A percentile compares a stretch with the other conserved stretches of the same genome.
Conservation (phyloP, 1,284 basidiomycete species). For the Flammula alnicola region DNA sequence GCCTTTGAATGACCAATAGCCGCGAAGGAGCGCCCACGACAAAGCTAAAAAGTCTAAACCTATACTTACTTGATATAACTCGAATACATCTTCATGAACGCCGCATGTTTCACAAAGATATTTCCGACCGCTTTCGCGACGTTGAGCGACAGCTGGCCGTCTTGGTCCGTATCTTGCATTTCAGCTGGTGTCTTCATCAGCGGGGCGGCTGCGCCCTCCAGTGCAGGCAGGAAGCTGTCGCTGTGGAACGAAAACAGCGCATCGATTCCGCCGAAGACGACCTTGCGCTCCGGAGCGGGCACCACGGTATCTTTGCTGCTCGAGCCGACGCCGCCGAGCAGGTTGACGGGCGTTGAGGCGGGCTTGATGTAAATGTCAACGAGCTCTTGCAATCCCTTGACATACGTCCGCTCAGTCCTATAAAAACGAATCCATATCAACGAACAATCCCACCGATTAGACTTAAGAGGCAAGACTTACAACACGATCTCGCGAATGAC, state of each 20-base stretch:
- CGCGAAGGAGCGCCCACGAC: neutral
- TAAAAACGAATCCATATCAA: slow-evolving; percentile 12
- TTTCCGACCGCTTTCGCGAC: slow-evolving; percentile 86
- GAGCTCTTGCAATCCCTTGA: slow-evolving; percentile 90
- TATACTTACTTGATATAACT: slow-evolving; percentile 89
- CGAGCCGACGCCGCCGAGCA: slow-evolving; percentile 71
- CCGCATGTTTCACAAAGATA: slow-evolving; percentile 90
- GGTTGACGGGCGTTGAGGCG: slow-evolving; percentile 71
- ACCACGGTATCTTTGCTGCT: slow-evolving; percentile 82
- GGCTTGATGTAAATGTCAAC: slow-evolving; percentile 96
- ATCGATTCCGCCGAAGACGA: slow-evolving; percentile 93
- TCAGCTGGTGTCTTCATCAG: slow-evolving; percentile 57
- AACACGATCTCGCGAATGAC: slow-evolving; percentile 86
- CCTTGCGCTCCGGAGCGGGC: slow-evolving; percentile 86
- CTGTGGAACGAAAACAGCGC: slow-evolving; percentile 91
- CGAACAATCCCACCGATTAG: too few relatives aligned
- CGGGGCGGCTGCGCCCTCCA: slow-evolving; percentile 77
- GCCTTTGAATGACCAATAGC: neutral
- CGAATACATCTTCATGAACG: slow-evolving; percentile 97
- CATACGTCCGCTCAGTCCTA: slow-evolving; percentile 95
- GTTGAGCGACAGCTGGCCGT: slow-evolving; percentile 74
- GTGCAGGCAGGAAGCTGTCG: slow-evolving; percentile 88
- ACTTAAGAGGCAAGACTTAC: slow-evolving; percentile 53
- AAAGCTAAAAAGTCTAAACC: neutral
- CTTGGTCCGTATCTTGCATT: slow-evolving; percentile 60